Evolutionary conservation across 176 grass and related monocot species (phyloP), one percentile per base, ranked within the genome.

Genomic region (Carex littledalei): DNA sequence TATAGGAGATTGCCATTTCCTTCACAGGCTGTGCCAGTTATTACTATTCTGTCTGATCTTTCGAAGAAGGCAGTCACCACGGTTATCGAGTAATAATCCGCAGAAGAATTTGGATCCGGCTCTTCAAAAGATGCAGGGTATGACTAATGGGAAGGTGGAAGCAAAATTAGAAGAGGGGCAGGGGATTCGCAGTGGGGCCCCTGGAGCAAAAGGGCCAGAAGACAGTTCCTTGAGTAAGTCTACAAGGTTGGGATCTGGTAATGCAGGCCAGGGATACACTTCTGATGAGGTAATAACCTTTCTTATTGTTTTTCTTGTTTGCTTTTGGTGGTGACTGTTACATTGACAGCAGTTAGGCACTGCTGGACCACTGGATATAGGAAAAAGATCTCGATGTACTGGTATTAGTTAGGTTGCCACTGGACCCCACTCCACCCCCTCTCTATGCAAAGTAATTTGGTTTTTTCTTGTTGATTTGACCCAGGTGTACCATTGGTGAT

Each of bases 1-100:
- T 82, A 95, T 99, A 75, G 96, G 96, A 57, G 96, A 99, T 78
- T 99, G 93, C 65, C 96, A 95, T 91, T 99, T 99, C 78, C 93
- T 99, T 77, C 96, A 94, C 88, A 92, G 90, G 86, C 83, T 99
- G 80, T 99, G 96, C 31, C 96, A 99, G 26, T 71, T 99, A 70
- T 83, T 99, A 71, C 85, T 99, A 53, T 99, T 99, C 78, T 99
- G 96, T 92, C 79, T 99, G 43, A 92, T 99, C 82, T 99, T 99
- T 45, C 88, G 96, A 54, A 90, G 87, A 92, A 92, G 93, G 69
- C 96, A 95, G 84, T 92, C 91, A 63, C 91, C 85, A 78, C 86
- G 93, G 67, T 83, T 91, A 67, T 86, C 81, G 20, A 41, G 14
- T 16, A 85, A 83, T 53, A 94, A 89, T 84, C 75, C 69, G 34